Percentiles rank a stretch among this genome's conserved stretches.
Evolutionary conservation across 768 basidiomycete species (phyloP).

Genomic region (Podaxis rugospora): DNA sequence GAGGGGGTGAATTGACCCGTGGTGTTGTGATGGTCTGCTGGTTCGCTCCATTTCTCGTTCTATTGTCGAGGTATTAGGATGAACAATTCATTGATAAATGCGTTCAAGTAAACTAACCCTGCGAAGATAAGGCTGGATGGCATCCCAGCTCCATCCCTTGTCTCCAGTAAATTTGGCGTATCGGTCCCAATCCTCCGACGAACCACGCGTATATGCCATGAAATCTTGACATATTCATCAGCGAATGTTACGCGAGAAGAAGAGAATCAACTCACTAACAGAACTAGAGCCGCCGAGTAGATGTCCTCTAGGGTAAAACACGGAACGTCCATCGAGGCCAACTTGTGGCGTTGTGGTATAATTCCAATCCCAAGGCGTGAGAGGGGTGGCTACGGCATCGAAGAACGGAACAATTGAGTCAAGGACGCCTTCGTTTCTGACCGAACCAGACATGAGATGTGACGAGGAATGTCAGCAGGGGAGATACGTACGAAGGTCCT

Average conservation of each 20-base stretch:
- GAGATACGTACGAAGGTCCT: conserved; percentile 14
- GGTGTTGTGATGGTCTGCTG: conserved; percentile 27
- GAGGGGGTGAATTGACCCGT: conserved; percentile 27
- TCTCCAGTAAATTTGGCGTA: conserved; percentile 24
- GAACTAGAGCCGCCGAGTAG: conserved; percentile 28
- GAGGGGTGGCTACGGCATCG: conserved; percentile 7
- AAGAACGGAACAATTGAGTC: conserved; percentile 11
- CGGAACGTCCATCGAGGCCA: conserved; percentile 20
- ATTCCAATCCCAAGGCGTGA: conserved; percentile 27
- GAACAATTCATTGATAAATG: not conserved
- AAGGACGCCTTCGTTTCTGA: conserved; percentile 6
- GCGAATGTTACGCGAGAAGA: not conserved
- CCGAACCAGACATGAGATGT: not conserved
- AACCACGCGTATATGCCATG: conserved; percentile 21
- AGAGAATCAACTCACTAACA: conserved; percentile 20
- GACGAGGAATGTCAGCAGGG: not conserved
- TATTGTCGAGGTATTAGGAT: not conserved
- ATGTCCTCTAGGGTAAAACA: conserved; percentile 24
- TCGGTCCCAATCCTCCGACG: conserved; percentile 25
- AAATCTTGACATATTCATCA: conserved; percentile 10
- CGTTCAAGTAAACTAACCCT: not conserved
- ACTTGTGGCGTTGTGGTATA: conserved; percentile 30
- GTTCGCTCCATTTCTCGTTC: conserved; percentile 25
- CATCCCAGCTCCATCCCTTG: conserved; percentile 29
- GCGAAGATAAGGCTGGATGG: conserved; percentile 18